A percentile compares a stretch with the other conserved stretches of the same genome.
phyloP scores from a whole-genome alignment of 2,329 filamentous ascomycete species.

The Fusarium marasasianum region DNA sequence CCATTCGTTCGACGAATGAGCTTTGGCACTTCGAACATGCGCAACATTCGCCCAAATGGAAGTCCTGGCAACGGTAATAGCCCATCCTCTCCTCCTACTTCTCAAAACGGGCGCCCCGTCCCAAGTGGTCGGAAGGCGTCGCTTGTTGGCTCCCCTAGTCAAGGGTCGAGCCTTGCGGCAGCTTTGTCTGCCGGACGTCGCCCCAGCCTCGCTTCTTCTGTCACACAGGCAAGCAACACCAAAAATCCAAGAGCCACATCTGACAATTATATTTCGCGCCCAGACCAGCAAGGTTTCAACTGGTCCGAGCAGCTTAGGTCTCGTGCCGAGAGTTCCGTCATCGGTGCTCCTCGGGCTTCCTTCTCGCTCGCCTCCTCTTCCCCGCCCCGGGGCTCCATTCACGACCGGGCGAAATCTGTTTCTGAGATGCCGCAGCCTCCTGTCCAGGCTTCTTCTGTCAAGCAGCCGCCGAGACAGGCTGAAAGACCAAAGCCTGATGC shows the following conservation, averaged over 20 bases:
- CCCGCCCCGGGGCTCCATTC: conserved; percentile 52
- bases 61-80: conserved; percentile 73
- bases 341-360: conserved; percentile 64
- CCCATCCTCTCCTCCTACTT: conserved; percentile 52
- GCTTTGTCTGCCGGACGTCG: conserved; percentile 50
- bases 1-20: conserved; percentile 88
- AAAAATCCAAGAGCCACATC: conserved; percentile 67
- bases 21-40: conserved; percentile 83
- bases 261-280: conserved; percentile 69
- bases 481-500: conserved; percentile 82
- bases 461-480: conserved; percentile 46
- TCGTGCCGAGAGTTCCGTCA: conserved; percentile 83
- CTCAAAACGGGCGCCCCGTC: conserved; percentile 46
- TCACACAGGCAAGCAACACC: conserved; percentile 67
- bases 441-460: conserved; percentile 57
- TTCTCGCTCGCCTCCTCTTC: conserved; percentile 65
- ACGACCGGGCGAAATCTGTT: conserved; percentile 77
- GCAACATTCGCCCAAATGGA: conserved; percentile 61
- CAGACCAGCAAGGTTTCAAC: conserved; percentile 90
- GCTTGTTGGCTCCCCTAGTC: conserved; percentile 37
- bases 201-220: conserved; percentile 49
- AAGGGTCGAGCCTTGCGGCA: conserved; percentile 46
- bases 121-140: conserved; percentile 46
- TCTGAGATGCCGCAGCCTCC: conserved; percentile 69
- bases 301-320: conserved; percentile 96